phyloP scores from a whole-genome alignment of 768 basidiomycete species.

The Macrolepiota albuminosa region DNA sequence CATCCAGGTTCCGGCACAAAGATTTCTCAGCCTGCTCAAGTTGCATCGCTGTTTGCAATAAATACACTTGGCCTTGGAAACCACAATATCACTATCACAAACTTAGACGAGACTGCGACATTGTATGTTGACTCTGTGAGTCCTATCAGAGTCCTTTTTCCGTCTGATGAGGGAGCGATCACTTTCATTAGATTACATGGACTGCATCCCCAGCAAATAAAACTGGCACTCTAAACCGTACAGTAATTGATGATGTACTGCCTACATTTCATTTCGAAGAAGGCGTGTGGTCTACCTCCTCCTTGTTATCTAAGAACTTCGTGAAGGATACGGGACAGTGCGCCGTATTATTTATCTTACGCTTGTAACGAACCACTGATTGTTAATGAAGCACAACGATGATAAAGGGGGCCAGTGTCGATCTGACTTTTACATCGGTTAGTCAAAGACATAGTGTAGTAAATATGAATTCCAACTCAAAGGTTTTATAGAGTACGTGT shows the following conservation, averaged over 20 bases:
- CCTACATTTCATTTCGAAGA: conserved; percentile 1
- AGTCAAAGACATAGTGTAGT: not conserved
- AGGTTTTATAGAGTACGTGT: not conserved
- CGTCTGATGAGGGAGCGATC: not conserved
- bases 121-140: conserved; percentile 4
- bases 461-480: not conserved
- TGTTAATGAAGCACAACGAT: not conserved
- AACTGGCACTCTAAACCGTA: not conserved
- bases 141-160: not conserved
- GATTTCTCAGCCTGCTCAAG: not conserved
- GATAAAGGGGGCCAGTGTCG: not conserved
- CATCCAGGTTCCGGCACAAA: not conserved
- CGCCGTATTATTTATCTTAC: not conserved
- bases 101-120: not conserved
- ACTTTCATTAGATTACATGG: not conserved
- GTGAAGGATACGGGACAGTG: conserved; percentile 4
- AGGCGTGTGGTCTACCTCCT: conserved; percentile 1
- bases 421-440: conserved; percentile 3
- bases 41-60: not conserved
- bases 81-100: conserved; percentile 1
- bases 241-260: not conserved
- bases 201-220: not conserved
- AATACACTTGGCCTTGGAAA: not conserved
- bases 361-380: not conserved
- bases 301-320: not conserved